These are phyloP conservation scores for Erodium moschatum DNA, from an alignment of 441 rosid genomes.

Conservation along the genomic window DNA sequence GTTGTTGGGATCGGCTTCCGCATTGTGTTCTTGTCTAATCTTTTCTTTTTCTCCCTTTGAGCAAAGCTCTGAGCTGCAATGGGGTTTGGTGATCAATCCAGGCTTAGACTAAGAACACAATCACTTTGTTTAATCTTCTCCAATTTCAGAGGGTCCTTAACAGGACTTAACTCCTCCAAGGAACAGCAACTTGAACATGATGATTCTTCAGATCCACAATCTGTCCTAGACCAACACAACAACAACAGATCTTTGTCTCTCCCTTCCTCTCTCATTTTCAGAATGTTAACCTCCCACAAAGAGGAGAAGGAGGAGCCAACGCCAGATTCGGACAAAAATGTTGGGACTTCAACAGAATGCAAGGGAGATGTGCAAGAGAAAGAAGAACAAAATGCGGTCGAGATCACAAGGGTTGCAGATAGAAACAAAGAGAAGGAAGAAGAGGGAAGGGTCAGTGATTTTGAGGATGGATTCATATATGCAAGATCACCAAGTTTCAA, in stretches of 20 bases:
- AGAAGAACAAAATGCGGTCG: constrained; percentile 13
- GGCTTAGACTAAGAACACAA: background rate
- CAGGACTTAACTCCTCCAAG: constrained; percentile 23
- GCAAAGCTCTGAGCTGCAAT: background rate
- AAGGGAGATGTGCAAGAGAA: constrained; percentile 6
- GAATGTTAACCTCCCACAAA: constrained; percentile 16
- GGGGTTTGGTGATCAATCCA: background rate
- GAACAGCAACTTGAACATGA: constrained; percentile 45
- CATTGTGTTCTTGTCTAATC: background rate
- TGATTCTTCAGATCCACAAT: constrained; percentile 9
- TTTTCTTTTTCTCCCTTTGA: background rate
- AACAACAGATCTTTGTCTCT: constrained; percentile 12
- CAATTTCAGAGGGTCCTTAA: background rate
- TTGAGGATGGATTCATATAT: constrained; percentile 21
- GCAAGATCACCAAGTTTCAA: constrained; percentile 72
- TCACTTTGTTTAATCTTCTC: background rate
- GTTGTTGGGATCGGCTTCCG: background rate
- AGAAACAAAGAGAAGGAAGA: constrained; percentile 5
- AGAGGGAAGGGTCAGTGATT: constrained; percentile 17
- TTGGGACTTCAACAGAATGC: background rate
- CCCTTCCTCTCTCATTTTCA: constrained; percentile 16
- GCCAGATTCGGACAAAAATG: constrained; percentile 10
- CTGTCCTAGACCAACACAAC: constrained; percentile 14
- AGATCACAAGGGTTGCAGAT: background rate
- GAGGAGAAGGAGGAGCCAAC: constrained; percentile 19